phyloP scores from a whole-genome alignment of 768 basidiomycete genomes.

The Pseudohyphozyma bogoriensis region DNA sequence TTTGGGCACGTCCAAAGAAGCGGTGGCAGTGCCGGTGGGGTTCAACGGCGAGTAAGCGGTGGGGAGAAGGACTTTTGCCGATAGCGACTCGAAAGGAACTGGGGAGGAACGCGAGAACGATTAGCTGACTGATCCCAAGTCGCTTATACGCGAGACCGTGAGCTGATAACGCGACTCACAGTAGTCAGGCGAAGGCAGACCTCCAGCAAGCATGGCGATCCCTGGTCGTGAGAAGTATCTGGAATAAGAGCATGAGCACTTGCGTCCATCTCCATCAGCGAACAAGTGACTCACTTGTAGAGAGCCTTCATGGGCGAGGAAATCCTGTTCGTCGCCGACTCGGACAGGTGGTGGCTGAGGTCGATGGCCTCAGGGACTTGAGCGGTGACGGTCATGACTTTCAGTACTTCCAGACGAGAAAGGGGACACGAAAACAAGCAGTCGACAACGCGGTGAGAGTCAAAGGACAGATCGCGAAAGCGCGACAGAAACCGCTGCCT shows the following conservation, averaged over 20 bases:
- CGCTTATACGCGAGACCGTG: too few relatives aligned
- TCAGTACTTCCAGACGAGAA: too few relatives aligned
- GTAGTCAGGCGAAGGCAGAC: conserved; percentile 56
- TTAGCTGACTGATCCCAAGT: too few relatives aligned
- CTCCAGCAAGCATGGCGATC: conserved; percentile 60
- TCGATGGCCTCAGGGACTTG: conserved; percentile 21
- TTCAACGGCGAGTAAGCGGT: conserved; percentile 48
- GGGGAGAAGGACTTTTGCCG: conserved; percentile 47
- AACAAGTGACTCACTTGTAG: too few relatives aligned
- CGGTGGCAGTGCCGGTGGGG: conserved; percentile 40
- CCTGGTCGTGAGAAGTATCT: too few relatives aligned
- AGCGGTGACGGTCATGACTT: too few relatives aligned
- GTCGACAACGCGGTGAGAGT: too few relatives aligned
- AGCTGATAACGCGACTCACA: conserved; percentile 33
- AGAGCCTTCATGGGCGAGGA: conserved; percentile 25
- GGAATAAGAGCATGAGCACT: not conserved
- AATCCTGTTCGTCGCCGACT: conserved; percentile 15
- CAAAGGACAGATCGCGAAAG: too few relatives aligned
- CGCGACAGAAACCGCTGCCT: too few relatives aligned
- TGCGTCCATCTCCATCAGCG: too few relatives aligned
- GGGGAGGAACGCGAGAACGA: conserved; percentile 37
- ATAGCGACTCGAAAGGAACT: conserved; percentile 49
- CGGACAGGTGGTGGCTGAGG: conserved; percentile 21
- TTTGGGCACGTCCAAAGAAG: conserved; percentile 52
- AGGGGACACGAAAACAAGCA: too few relatives aligned